A percentile compares a stretch with the other conserved stretches of the same genome.
Conservation (phyloP, 2,329 filamentous ascomycete species). For the Fusarium stilboides region DNA sequence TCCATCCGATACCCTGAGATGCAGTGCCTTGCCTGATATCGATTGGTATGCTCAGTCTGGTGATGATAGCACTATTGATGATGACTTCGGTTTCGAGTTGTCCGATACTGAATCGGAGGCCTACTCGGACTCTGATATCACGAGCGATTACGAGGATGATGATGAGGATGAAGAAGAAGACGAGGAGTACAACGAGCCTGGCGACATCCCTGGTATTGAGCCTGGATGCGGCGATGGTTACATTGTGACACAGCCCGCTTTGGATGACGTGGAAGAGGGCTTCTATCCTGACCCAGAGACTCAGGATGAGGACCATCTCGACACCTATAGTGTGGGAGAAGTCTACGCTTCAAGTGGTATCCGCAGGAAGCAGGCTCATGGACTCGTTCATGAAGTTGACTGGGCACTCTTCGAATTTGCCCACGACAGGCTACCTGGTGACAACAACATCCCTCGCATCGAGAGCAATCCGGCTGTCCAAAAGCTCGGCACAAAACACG, state of each 20-base stretch:
- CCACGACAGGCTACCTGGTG: constrained; percentile 76
- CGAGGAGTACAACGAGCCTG: constrained; percentile 70
- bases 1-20: constrained; percentile 51
- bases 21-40: constrained; percentile 58
- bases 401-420: constrained; percentile 92
- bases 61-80: constrained; percentile 61
- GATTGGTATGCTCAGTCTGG: constrained; percentile 62
- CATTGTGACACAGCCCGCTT: constrained; percentile 89
- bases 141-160: constrained; percentile 67
- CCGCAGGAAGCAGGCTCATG: constrained; percentile 79
- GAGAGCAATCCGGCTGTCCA: constrained; percentile 26
- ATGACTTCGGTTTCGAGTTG: constrained; percentile 73
- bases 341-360: constrained; percentile 93
- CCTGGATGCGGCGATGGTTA: constrained; percentile 83
- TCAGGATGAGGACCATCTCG: constrained; percentile 85
- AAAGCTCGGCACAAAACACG: constrained; percentile 17
- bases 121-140: constrained; percentile 66
- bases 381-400: constrained; percentile 90
- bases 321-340: constrained; percentile 84
- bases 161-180: constrained; percentile 71
- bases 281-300: constrained; percentile 83
- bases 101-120: constrained; percentile 73
- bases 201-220: constrained; percentile 85
- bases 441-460: constrained; percentile 75
- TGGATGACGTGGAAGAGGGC: constrained; percentile 86